These are phyloP conservation scores for Monascus purpureus DNA, from an alignment of 495 filamentous ascomycete genomes.

Conservation along the genomic window DNA sequence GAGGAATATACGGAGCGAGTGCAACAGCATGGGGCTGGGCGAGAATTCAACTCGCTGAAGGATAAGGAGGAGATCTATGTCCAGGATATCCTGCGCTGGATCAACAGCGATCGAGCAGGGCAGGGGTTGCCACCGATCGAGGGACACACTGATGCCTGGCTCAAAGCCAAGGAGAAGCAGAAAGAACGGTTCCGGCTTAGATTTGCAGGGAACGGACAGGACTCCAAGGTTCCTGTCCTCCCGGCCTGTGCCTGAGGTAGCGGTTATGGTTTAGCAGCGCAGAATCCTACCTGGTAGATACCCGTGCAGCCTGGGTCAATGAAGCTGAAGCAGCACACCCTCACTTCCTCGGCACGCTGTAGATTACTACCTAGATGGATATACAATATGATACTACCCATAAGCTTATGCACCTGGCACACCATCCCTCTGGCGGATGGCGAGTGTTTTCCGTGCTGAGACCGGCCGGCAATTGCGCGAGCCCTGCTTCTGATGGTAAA, in stretches of 20 bases:
- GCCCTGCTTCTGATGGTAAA: too few species aligned
- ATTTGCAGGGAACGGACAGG: slow-evolving; percentile 4
- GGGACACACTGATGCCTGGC: slow-evolving; percentile 33
- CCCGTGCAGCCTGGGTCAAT: too few species aligned
- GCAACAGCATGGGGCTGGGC: slow-evolving; percentile 31
- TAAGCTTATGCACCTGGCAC: too few species aligned
- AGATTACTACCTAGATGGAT: too few species aligned
- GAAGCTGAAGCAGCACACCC: too few species aligned
- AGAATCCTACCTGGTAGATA: too few species aligned
- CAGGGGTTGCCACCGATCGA: slow-evolving; percentile 19
- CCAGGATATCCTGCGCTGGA: slow-evolving; percentile 36
- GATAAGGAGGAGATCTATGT: slow-evolving; percentile 42
- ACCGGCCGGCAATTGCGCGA: too few species aligned
- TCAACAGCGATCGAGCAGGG: slow-evolving; percentile 25
- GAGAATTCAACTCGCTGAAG: slow-evolving; percentile 40
- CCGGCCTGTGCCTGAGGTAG: slow-evolving; percentile 1
- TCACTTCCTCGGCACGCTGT: too few species aligned
- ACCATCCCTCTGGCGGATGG: too few species aligned
- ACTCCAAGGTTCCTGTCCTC: slow-evolving; percentile 5
- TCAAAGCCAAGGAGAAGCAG: slow-evolving; percentile 17
- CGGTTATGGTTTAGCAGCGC: too few species aligned
- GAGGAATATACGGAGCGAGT: slow-evolving; percentile 35
- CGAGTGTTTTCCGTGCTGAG: too few species aligned
- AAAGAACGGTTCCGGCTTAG: slow-evolving; percentile 11
- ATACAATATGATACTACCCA: too few species aligned